Conservation (phyloP, 805 yeast genomes). For the Candida parachauliodes region DNA sequence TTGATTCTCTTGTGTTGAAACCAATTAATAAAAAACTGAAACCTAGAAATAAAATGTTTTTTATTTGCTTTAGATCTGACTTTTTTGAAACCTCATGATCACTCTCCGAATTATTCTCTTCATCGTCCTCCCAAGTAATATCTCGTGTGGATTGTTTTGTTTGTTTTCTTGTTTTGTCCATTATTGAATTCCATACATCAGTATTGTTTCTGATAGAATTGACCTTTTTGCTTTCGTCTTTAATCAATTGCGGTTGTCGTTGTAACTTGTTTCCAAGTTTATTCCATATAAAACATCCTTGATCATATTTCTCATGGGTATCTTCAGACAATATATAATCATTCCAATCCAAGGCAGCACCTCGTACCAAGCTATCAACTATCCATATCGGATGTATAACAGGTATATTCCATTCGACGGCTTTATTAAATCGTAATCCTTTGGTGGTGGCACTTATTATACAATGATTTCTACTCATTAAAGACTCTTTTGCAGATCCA, state of each 20-base stretch:
- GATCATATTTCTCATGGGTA: constrained; percentile 10
- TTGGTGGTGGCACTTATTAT: constrained; percentile 47
- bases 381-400: constrained; percentile 52
- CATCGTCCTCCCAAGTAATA: constrained; percentile 22
- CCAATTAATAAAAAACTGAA: constrained; percentile 41
- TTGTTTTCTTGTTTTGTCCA: constrained; percentile 23
- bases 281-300: constrained; percentile 35
- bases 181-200: constrained; percentile 43
- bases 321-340: constrained; percentile 34
- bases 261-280: constrained; percentile 10
- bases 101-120: constrained; percentile 11
- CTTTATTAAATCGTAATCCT: constrained; percentile 53
- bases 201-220: constrained; percentile 14
- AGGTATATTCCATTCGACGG: constrained; percentile 50
- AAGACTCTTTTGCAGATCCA: constrained; percentile 49
- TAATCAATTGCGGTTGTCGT: constrained; percentile 8
- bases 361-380: constrained; percentile 41
- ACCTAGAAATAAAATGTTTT: constrained; percentile 35
- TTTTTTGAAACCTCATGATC: constrained; percentile 2
- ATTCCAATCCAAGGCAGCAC: constrained; percentile 37
- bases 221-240: not conserved
- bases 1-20: constrained; percentile 35
- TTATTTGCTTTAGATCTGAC: not conserved
- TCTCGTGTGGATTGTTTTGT: constrained; percentile 13
- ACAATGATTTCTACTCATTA: constrained; percentile 41